Evolutionary conservation across 2,329 filamentous ascomycete genomes (phyloP), one percentile per base, ranked within the genome.

Genomic region (Fusarium sp.): DNA sequence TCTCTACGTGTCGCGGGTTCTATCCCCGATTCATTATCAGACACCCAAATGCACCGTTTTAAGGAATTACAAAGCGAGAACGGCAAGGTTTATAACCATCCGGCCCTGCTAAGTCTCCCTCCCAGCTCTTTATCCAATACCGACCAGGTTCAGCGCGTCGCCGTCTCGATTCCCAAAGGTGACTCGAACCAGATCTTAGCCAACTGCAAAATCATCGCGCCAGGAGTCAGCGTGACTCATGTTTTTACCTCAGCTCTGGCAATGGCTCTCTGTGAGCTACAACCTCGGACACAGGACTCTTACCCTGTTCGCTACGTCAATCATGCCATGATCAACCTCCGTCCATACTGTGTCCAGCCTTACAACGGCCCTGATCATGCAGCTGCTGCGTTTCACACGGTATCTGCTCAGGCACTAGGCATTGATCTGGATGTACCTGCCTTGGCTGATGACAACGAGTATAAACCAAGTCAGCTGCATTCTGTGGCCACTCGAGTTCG

Each of bases 401-500:
- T 59, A 0, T 37, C 39, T 2, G 12, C 41, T 7, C 30, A 59
- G 19, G 30, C 56, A 7, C 14, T 60, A 2, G 19, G 4, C 2
- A 51, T 59, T 2, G 58, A 61, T 3, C 0, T 61, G 4, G 5
- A 37, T 7, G 37, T 44, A 9, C 37, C 44, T 7, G 7, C 16
- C 7, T 6, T 13, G 3, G 4, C 8, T 2, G 18, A 16, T 1
- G 18, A 4, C 1, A 5, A 7, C 0, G 6, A 7, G 1, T 0
- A 14, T 11, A 2, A 4, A 0, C 2, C 7, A 2, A 41, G 19
- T n/a, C 7, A 16, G 4, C 4, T 61, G 4, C 3, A 37, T 9
- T 4, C 18, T 10, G 6, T 44, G 3, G 55, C 28, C 2, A 16
- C 13, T 2, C 1, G 31, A 1, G 44, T 60, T 7, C 44, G 18